A percentile compares a stretch with the other conserved stretches of the same genome.
These are phyloP conservation scores for Metschnikowia borealis DNA, from an alignment of 805 yeast species.

Conservation along the genomic window DNA sequence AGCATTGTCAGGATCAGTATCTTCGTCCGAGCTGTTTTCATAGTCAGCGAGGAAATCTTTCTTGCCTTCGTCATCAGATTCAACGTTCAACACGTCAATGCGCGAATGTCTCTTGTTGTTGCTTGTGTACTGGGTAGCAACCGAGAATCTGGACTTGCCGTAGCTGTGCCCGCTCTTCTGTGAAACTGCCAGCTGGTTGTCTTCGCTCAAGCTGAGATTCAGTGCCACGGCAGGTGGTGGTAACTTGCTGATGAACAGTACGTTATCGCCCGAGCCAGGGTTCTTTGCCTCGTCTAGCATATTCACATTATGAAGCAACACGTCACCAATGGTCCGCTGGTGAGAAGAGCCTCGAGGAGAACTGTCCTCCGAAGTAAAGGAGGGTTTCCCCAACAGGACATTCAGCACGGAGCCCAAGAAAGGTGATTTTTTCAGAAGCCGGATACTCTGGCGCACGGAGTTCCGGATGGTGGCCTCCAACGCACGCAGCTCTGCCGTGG, in stretches of 20 bases:
- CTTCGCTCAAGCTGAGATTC: constrained; percentile 5
- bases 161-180: constrained; percentile 3
- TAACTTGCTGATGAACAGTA: constrained; percentile 25
- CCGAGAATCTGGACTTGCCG: constrained; percentile 12
- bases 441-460: constrained; percentile 74
- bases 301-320: constrained; percentile 50
- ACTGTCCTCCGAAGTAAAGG: constrained; percentile 16
- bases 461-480: constrained; percentile 78
- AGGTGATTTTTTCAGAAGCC: constrained; percentile 45
- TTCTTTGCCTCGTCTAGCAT: constrained; percentile 50
- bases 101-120: constrained; percentile 37
- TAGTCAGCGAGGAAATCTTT: constrained; percentile 10
- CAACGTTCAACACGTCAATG: constrained; percentile 33
- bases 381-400: constrained; percentile 18
- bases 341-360: constrained; percentile 7
- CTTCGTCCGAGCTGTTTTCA: constrained; percentile 36
- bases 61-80: constrained; percentile 14
- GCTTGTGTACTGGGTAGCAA: constrained; percentile 18
- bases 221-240: constrained; percentile 16
- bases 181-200: constrained; percentile 6
- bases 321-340: constrained; percentile 58
- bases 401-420: constrained; percentile 14
- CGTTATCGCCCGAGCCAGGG: constrained; percentile 20
- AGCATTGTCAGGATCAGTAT: constrained; percentile 25
- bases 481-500: constrained; percentile 67